Evolutionary conservation across 2,329 filamentous ascomycete genomes (phyloP), one percentile per base, ranked within the genome.

Genomic region (Zasmidium cellare): DNA sequence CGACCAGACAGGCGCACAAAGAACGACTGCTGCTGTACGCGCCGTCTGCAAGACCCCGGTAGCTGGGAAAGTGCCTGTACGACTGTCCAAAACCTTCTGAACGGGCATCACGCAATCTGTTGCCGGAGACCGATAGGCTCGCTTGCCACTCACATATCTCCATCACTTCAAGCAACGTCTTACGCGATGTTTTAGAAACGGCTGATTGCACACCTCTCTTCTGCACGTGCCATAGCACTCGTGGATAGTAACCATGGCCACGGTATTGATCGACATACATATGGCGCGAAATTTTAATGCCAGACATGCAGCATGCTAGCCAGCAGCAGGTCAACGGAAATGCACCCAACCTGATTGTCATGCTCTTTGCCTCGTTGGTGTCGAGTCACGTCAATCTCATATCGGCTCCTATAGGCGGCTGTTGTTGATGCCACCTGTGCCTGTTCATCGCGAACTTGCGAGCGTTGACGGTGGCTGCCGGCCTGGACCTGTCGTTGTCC

Each of bases 81-180:
- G 12, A 41, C 35, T n/a, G 35, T 41, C 3, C 35, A n/a, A 41
- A 41, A 41, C 54, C 44, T n/a, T 23, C 46, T 20, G 24, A 23
- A 41, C 35, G 44, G 5, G 22, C 18, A 58, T 53, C 51, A 46
- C 51, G 51, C 51, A 53, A 53, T 53, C 44, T 53, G 38, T 44
- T 47, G 51, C 35, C 47, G 51, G 25, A 35, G 49, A 44, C 56
- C 56, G 56, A 58, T 58, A 58, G 56, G 56, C 56, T 55, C 55
- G 47, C 55, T 53, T 55, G 51, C 51, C 31, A 53, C 53, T 58
- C 51, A 53, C 35, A 41, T 41, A 41, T 41, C 35, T 41, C 46
- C 22, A 35, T 38, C 24, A 47, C 44, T n/a, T 23, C 18, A 6
- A 16, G 16, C 35, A 14, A 41, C 35, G 35, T 41, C 35, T 41